Percentiles rank a stretch among this genome's conserved stretches.
Evolutionary conservation across 768 basidiomycete genomes (phyloP).

Genomic region (Strobilomyces echinocephalus): DNA sequence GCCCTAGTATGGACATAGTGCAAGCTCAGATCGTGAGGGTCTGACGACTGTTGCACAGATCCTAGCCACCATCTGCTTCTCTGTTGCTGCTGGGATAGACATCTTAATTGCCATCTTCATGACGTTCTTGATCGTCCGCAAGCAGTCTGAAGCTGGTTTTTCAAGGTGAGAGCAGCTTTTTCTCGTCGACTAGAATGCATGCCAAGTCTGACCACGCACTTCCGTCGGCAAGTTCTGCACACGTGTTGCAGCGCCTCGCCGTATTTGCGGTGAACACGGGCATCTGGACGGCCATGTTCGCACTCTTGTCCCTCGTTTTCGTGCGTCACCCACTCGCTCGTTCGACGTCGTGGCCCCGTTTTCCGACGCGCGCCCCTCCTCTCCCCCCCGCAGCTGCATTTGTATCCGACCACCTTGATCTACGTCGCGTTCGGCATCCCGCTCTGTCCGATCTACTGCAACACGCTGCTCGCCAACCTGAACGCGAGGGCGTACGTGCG

Average conservation of each 20-base stretch:
- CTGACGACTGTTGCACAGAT: neutral
- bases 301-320: slow-evolving; percentile 7
- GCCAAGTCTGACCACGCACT: neutral
- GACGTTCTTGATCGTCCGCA: slow-evolving; percentile 4
- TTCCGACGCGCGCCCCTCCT: too few relatives aligned
- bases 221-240: neutral
- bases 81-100: slow-evolving; percentile 3
- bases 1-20: neutral
- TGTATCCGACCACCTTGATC: too few relatives aligned
- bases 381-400: neutral
- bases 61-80: neutral
- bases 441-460: slow-evolving; percentile 8
- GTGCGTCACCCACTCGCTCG: slow-evolving; percentile 3
- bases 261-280: slow-evolving; percentile 26
- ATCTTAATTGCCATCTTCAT: slow-evolving; percentile 11
- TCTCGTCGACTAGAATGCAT: neutral
- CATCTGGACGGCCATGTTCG: slow-evolving; percentile 45
- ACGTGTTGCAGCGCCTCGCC: slow-evolving; percentile 6
- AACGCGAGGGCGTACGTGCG: neutral
- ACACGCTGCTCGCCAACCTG: neutral
- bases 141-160: neutral
- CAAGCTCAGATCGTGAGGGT: neutral
- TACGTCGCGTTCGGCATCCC: neutral
- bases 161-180: neutral
- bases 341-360: too few relatives aligned